Evolutionary conservation across 805 yeast species (phyloP).

Genomic region (Lachancea cidri): DNA sequence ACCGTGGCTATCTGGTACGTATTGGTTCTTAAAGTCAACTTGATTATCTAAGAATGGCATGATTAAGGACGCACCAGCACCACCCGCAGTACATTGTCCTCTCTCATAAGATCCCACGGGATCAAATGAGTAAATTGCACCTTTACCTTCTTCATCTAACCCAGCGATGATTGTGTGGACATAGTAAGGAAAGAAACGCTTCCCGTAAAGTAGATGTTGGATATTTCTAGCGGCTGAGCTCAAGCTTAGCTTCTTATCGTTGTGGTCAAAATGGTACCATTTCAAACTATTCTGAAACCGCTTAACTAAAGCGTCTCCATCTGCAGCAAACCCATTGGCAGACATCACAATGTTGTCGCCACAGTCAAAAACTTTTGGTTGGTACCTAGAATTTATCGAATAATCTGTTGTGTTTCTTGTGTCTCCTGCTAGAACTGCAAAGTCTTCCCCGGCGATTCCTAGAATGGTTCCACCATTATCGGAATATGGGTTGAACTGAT

Average conservation of each 20-base stretch:
- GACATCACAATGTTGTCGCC: constrained; percentile 85
- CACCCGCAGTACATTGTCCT: constrained; percentile 97
- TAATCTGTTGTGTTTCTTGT: constrained; percentile 96
- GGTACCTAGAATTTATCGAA: constrained; percentile 86
- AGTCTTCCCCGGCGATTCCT: constrained; percentile 97
- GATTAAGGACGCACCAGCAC: constrained; percentile 92
- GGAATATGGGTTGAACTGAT: constrained; percentile 85
- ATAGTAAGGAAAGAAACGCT: constrained; percentile 94
- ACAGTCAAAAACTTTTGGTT: constrained; percentile 81
- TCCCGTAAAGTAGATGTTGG: constrained; percentile 85
- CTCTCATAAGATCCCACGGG: constrained; percentile 98
- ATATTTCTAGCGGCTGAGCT: constrained; percentile 82
- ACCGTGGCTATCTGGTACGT: constrained; percentile 72
- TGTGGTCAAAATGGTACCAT: constrained; percentile 92
- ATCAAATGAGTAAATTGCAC: constrained; percentile 93
- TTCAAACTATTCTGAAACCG: constrained; percentile 59
- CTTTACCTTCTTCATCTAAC: constrained; percentile 78
- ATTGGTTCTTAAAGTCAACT: constrained; percentile 92
- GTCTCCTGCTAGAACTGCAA: constrained; percentile 95
- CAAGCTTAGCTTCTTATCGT: constrained; percentile 58
- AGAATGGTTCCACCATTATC: constrained; percentile 96
- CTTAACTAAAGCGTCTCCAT: constrained; percentile 78
- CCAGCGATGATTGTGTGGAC: constrained; percentile 95
- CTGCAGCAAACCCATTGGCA: constrained; percentile 96
- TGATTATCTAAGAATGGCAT: constrained; percentile 98